phyloP scores from a whole-genome alignment of 352 stramenopile species.

The Pythium utonaiense region DNA sequence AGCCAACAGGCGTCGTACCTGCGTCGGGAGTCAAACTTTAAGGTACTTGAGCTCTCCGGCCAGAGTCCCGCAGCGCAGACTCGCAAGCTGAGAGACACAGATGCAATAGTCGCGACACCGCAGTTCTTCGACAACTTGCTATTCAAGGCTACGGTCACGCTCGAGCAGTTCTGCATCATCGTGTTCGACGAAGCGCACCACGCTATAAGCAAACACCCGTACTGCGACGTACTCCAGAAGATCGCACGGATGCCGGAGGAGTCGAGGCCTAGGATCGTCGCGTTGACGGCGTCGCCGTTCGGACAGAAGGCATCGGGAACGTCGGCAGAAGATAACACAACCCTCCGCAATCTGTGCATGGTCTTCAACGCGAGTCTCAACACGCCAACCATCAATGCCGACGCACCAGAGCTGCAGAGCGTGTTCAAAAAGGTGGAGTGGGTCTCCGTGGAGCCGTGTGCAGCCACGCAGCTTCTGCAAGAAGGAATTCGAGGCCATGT shows the following conservation, averaged over 20 bases:
- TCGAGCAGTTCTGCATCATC: conserved; percentile 64
- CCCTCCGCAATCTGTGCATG: conserved; percentile 36
- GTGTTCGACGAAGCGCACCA: conserved; percentile 85
- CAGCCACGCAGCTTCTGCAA: conserved; percentile 30
- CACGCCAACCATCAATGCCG: conserved; percentile 49
- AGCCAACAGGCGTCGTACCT: conserved; percentile 72
- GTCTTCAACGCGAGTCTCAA: conserved; percentile 56
- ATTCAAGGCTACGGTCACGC: conserved; percentile 24
- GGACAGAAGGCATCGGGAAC: conserved; percentile 36
- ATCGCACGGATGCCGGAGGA: conserved; percentile 27
- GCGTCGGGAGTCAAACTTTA: conserved; percentile 57
- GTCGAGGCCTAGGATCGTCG: conserved; percentile 48
- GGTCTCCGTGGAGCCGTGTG: conserved; percentile 40
- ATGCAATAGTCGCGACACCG: conserved; percentile 60
- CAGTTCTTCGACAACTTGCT: conserved; percentile 73
- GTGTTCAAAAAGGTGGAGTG: conserved; percentile 66
- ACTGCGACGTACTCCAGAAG: conserved; percentile 49
- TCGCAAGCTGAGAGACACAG: conserved; percentile 14
- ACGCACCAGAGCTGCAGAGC: conserved; percentile 35
- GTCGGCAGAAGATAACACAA: conserved; percentile 27
- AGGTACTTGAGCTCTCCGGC: conserved; percentile 50
- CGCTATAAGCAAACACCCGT: conserved; percentile 57
- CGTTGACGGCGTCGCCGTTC: conserved; percentile 71
- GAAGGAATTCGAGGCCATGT: conserved; percentile 6
- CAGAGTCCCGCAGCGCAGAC: conserved; percentile 27